Evolutionary conservation across 73 alveolate species (phyloP).

Genomic region (Paraurostyla sp.): DNA sequence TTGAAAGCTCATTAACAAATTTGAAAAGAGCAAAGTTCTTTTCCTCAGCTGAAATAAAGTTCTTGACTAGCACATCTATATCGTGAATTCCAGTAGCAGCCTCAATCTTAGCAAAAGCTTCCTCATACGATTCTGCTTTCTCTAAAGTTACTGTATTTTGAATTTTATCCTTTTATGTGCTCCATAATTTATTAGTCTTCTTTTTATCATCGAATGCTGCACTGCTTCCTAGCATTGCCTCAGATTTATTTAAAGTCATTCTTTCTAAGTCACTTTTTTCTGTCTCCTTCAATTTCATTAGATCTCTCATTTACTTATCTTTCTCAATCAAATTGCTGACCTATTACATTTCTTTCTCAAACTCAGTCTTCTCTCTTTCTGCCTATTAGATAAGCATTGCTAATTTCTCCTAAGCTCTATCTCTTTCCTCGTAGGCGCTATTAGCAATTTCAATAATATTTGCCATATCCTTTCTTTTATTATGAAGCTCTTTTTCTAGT

Average conservation of each 20-base stretch:
- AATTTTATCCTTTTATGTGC: conserved; percentile 20
- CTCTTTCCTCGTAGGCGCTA: conserved; percentile 94
- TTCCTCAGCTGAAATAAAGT: conserved; percentile 89
- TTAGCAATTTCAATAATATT: conserved; percentile 89
- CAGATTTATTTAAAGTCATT: conserved; percentile 63
- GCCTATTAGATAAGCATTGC: conserved; percentile 93
- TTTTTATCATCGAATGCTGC: conserved; percentile 25
- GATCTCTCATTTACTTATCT: conserved; percentile 74
- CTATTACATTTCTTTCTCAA: conserved; percentile 83
- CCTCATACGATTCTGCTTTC: conserved; percentile 89
- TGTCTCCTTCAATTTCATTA: conserved; percentile 68
- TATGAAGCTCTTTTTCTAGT: conserved; percentile 94
- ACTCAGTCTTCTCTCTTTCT: conserved; percentile 95
- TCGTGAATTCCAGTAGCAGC: conserved; percentile 94
- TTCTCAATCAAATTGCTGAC: conserved; percentile 75
- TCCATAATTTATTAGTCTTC: conserved; percentile 27
- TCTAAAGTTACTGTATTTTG: conserved; percentile 66
- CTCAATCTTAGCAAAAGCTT: conserved; percentile 92
- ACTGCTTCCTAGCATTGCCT: conserved; percentile 44
- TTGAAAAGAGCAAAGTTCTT: conserved; percentile 85
- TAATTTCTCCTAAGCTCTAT: conserved; percentile 94
- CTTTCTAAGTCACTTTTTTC: conserved; percentile 73
- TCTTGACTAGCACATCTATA: conserved; percentile 84
- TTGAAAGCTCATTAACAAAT: conserved; percentile 86
- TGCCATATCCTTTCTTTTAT: conserved; percentile 94